Base-by-base conservation (phyloP, 2,329 filamentous ascomycete species). In the Sporothrix euskadiensis region DNA sequence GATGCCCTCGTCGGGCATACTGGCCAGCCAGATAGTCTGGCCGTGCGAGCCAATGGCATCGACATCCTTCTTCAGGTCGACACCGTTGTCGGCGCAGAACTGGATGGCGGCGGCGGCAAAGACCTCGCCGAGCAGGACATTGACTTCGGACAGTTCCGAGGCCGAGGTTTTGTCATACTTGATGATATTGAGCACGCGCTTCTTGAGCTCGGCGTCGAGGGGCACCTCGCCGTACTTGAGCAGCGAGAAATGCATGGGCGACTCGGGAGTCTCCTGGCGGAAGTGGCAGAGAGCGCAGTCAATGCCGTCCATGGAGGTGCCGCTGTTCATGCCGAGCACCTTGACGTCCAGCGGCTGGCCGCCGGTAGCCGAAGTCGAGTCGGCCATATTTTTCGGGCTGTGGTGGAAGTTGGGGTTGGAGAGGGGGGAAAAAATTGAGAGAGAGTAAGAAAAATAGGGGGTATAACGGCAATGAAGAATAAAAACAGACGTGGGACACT, bases 201-300 rank as follows among this genome's bases (percentile, higher is more conserved):
- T 85, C 79, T 88, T 89, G 79, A 89, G 85, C 7, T 78, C 81
- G 39, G 81, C 83, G 39, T 86, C 84, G 19, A 90, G 80, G 0
- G 86, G 84, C n/a, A 88, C 82, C 76, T 89, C 87, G 66, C 84
- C 86, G 78, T 88, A 88, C 79, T 86, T 80, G n/a, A 88, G 81
- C 5, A 90, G 81, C 76, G 87, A 83, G 75, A 90, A 86, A 76
- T 87, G 84, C 83, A 90, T 85, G 2, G 86, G 83, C 5, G 82
- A 81, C 7, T 84, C 81, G 0, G 87, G 87, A 7, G 83, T 82
- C 22, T 83, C 83, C 77, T 90, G 88, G 65, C 81, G 81, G 78
- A 89, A 90, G 70, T 81, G 85, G 76, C 88, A 88, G 9, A 89
- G 81, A 1, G 86, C 87, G 76, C 87, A 89, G 78, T 89, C 86